A percentile compares a stretch with the other conserved stretches of the same genome.
Evolutionary conservation across 306 rosid species (phyloP).

Genomic region (Parietaria judaica): DNA sequence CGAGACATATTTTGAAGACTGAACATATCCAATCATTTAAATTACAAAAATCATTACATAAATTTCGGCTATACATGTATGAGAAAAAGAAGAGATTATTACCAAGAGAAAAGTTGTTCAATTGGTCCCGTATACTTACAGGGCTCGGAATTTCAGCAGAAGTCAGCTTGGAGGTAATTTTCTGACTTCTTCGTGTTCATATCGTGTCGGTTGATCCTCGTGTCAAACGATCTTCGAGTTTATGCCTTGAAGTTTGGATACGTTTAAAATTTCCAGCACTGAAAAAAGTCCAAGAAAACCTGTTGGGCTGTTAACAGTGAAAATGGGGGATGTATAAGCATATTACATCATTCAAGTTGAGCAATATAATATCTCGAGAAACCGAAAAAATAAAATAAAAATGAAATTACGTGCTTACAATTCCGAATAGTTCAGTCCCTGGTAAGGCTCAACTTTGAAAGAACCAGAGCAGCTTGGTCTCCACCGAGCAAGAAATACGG

Average conservation of each 20-base stretch:
- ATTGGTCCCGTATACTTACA: neutral
- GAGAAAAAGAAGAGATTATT: conserved; percentile 1
- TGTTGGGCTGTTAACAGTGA: no score
- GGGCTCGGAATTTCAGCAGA: neutral
- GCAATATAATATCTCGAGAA: no score
- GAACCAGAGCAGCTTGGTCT: conserved; percentile 91
- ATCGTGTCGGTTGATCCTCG: no score
- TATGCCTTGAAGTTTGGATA: no score
- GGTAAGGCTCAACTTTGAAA: conserved; percentile 60
- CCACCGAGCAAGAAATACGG: conserved; percentile 83
- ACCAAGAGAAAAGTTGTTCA: neutral
- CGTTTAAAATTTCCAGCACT: no score
- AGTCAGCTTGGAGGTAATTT: no score
- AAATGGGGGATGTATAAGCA: neutral
- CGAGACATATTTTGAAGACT: neutral
- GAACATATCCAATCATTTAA: neutral
- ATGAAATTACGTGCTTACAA: conserved; percentile 17
- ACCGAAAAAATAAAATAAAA: no score
- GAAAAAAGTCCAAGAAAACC: no score
- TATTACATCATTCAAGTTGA: neutral
- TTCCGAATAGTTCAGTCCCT: conserved; percentile 34
- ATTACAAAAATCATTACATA: neutral
- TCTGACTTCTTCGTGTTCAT: no score
- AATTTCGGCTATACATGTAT: neutral
- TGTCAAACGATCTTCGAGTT: no score